Conservation (phyloP, 306 rosid genomes). For the Gleditsia sinensis region DNA sequence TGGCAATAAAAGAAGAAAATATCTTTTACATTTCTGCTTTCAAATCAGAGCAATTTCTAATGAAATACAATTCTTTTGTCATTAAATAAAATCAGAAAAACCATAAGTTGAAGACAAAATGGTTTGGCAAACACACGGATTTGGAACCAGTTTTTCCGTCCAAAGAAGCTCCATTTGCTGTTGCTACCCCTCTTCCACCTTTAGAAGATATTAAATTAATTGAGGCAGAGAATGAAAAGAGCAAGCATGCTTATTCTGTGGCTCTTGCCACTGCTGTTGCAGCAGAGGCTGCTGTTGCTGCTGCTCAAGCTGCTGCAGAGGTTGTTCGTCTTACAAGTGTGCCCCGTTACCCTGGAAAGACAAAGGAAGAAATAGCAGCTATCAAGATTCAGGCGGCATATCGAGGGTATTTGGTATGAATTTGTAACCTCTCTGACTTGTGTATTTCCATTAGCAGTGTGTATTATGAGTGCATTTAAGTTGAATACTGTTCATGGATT, state of each 20-base stretch:
- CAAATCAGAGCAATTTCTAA: conserved; percentile 12
- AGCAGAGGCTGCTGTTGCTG: conserved; percentile 70
- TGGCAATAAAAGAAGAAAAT: neutral
- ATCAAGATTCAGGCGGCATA: conserved; percentile 63
- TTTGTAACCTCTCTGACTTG: neutral
- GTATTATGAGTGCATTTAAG: neutral
- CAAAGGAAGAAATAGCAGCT: conserved; percentile 60
- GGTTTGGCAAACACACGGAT: conserved; percentile 59
- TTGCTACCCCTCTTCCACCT: conserved; percentile 44
- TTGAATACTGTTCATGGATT: neutral
- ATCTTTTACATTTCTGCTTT: neutral
- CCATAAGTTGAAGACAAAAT: conserved; percentile 59
- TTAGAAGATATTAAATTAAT: conserved; percentile 36
- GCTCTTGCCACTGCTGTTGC: conserved; percentile 68
- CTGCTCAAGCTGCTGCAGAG: conserved; percentile 75
- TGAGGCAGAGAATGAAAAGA: conserved; percentile 58
- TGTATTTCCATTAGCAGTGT: neutral
- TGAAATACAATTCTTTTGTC: neutral
- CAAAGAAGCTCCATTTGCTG: conserved; percentile 31
- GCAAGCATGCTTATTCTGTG: conserved; percentile 68
- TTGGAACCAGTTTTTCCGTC: conserved; percentile 19
- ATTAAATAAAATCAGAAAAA: conserved; percentile 45
- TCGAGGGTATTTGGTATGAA: conserved; percentile 72
- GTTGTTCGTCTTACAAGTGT: conserved; percentile 66
- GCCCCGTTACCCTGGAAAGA: conserved; percentile 40